Percentiles rank a stretch among this genome's conserved stretches.
These are phyloP conservation scores for Stemphylium vesicarium DNA, from an alignment of 2,329 filamentous ascomycete genomes.

Conservation along the genomic window DNA sequence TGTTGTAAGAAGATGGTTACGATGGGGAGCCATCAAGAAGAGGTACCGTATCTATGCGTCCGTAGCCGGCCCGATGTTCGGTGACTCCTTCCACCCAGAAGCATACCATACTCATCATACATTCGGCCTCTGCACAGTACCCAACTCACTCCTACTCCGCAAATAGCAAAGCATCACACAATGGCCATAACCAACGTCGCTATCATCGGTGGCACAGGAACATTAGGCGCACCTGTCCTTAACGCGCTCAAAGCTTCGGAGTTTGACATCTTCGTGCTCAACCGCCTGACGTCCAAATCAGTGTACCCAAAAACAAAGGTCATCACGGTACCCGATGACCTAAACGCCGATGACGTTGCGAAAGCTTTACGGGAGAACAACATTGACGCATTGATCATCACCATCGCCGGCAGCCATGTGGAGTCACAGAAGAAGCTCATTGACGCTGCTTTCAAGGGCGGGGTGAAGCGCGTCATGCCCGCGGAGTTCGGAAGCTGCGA, in stretches of 20 bases:
- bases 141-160: not conserved
- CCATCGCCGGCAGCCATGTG: constrained; percentile 55
- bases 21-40: no score
- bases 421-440: constrained; percentile 59
- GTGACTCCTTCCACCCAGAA: not conserved
- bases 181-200: constrained; percentile 48
- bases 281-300: constrained; percentile 44
- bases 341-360: constrained; percentile 39
- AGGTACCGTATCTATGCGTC: not conserved
- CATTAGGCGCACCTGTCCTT: constrained; percentile 43
- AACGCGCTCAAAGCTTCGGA: constrained; percentile 39
- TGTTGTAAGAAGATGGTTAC: no score
- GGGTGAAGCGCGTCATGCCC: constrained; percentile 66
- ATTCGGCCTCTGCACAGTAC: not conserved
- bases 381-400: constrained; percentile 58
- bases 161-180: not conserved
- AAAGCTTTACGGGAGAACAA: constrained; percentile 54
- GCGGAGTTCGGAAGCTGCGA: constrained; percentile 63
- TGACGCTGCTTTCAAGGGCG: constrained; percentile 64
- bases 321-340: constrained; percentile 49
- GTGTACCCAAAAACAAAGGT: constrained; percentile 52
- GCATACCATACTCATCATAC: not conserved
- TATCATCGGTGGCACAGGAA: constrained; percentile 50
- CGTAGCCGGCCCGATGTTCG: not conserved
- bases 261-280: constrained; percentile 44